Evolutionary conservation across 306 rosid genomes (phyloP), one percentile per base, ranked within the genome.

Genomic region (Cicer yamashitae): DNA sequence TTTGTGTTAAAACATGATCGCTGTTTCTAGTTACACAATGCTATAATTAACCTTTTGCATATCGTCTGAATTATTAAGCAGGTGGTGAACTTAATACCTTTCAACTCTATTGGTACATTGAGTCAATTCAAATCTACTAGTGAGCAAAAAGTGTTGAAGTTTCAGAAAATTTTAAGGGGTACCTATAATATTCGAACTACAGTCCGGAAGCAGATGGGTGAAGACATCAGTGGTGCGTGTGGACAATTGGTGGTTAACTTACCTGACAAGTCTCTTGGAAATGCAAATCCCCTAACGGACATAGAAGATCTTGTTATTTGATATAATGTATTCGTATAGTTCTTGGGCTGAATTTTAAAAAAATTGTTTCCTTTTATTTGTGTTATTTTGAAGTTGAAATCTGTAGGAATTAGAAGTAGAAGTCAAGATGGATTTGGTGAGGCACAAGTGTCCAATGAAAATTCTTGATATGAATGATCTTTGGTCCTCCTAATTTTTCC

Each of bases 211-310:
- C 83, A 94, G 84, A 94, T 94, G 99, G 99, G 99, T 59, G 87
- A 90, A 80, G 97, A 94, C 76, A 94, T 94, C 62, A 92, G 97
- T 52, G 98, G 98, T 71, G 98, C 98, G n/a, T 94, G 98, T 69
- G 98, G 96, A 65, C 98, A 94, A 81, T 85, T 94, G 84, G 97
- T 91, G 60, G 91, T 91, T 79, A 87, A 70, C 81, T 62, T 50
- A 60, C 86, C 94, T 3, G 83, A 85, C 60, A 89, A 76, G 74
- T 82, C 90, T 59, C 84, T 18, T 56, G 90, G 74, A 58, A 83
- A 76, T 65, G 15, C 86, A 47, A 53, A 65, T 48, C 84, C 75
- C 65, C 43, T 92, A 53, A 77, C 94, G 38, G 99, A 94, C 82
- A 94, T 92, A 71, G 99, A 94, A 86, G 99, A 94, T 89, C 90